Evolutionary conservation across 1,284 basidiomycete genomes (phyloP), one percentile per base, ranked within the genome.

Genomic region (Blastosporella zonata): DNA sequence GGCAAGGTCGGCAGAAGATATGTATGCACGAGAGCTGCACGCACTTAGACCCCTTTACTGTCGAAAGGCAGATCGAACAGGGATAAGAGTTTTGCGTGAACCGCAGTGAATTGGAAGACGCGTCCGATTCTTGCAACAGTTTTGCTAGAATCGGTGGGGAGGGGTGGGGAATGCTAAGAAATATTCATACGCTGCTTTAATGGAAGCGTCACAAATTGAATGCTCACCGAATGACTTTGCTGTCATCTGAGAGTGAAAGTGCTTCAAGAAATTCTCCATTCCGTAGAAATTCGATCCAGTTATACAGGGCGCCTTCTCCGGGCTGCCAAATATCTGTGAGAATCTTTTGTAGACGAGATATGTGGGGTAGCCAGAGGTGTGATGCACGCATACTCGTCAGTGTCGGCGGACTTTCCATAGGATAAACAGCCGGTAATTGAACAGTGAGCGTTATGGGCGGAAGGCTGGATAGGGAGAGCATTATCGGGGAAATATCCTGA

Each of bases 41-140:
- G 60, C 89, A 90, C 53, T 78, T 75, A 0, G 76, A 69, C 36
- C 90, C 90, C 60, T 87, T 89, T 52, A 79, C 68, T 2, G 78
- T 74, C 17, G 75, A 73, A n/a, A 91, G 67, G 62, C 89, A 91
- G 31, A 91, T 78, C 23, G 79, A 71, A 60, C 89, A 91, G 38
- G 69, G 64, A 62, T 85, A 84, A 0, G 84, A 80, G 23, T 70
- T 74, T 47, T 77, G 71, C 2, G 79, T 73, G 59, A 91, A 90
- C 47, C 72, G 67, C 12, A 67, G 65, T 17, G 70, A 69, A 55
- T 72, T 70, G 2, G 70, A 69, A 0, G 67, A 71, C 20, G 64
- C 59, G 44, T 87, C 75, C 59, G 81, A 72, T 1, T 71, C 67
- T 13, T 65, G 60, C 18, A 90, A 71, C 12, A 77, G 51, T 7